These are phyloP conservation scores for Solanum boliviense DNA, from an alignment of 257 asterid species.

Conservation along the genomic window DNA sequence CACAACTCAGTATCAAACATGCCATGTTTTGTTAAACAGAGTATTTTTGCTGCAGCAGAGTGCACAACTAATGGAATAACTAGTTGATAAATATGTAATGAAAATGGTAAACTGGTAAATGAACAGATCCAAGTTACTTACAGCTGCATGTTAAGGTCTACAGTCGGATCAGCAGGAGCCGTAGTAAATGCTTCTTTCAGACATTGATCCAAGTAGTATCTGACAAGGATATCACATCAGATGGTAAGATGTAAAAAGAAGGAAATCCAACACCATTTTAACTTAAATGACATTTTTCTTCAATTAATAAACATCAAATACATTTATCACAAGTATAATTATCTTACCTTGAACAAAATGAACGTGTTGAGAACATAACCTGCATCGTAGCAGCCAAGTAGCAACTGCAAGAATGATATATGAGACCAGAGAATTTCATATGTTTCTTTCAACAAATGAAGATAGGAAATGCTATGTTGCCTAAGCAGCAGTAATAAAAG, in stretches of 20 bases:
- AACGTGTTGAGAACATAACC: conserved; percentile 70
- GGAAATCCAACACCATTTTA: neutral
- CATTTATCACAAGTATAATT: neutral
- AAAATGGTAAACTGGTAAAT: neutral
- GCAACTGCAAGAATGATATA: conserved; percentile 54
- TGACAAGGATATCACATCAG: conserved; percentile 16
- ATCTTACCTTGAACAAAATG: conserved; percentile 73
- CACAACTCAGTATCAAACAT: neutral
- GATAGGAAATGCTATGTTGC: neutral
- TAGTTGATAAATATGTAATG: neutral
- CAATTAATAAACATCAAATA: neutral
- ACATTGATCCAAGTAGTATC: conserved; percentile 55
- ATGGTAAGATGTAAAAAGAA: neutral
- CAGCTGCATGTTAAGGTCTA: conserved; percentile 92
- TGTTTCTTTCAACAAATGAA: neutral
- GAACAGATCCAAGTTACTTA: conserved; percentile 30
- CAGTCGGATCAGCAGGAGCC: conserved; percentile 94
- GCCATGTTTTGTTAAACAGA: neutral
- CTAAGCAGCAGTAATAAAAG: neutral
- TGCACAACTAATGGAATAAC: neutral
- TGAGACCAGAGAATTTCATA: neutral
- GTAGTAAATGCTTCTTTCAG: conserved; percentile 61
- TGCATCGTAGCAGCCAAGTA: conserved; percentile 98
- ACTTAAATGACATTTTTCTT: neutral
- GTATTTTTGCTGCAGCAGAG: neutral